phyloP scores from a whole-genome alignment of 2,329 filamentous ascomycete species.

The Gnomoniopsis smithogilvyi region DNA sequence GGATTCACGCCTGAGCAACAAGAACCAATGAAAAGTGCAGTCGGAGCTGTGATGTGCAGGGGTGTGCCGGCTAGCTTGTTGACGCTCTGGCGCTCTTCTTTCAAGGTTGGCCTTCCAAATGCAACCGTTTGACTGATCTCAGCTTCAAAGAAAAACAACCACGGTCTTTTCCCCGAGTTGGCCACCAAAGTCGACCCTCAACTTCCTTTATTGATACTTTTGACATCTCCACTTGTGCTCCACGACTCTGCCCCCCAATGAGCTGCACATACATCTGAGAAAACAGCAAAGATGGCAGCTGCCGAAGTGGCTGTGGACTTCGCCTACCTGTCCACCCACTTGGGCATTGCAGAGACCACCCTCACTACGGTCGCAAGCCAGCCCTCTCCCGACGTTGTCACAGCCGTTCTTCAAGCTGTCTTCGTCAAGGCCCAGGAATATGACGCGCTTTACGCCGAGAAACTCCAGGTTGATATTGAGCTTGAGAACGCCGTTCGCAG shows the following conservation, averaged over 20 bases:
- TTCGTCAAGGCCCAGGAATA: constrained; percentile 76
- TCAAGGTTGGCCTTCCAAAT: constrained; percentile 1
- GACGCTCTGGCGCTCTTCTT: neutral
- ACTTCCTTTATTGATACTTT: neutral
- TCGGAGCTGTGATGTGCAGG: neutral
- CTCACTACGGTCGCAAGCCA: constrained; percentile 59
- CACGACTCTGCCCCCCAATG: constrained; percentile 4
- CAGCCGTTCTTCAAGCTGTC: constrained; percentile 70
- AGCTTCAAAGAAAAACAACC: constrained; percentile 7
- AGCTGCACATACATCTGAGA: constrained; percentile 10
- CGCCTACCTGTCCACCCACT: constrained; percentile 69
- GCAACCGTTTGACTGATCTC: neutral
- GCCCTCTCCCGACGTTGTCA: constrained; percentile 76
- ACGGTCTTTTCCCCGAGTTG: neutral
- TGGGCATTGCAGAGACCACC: constrained; percentile 63
- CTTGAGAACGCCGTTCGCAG: constrained; percentile 85
- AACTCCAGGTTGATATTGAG: constrained; percentile 86
- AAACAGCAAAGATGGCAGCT: constrained; percentile 50
- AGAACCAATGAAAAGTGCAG: neutral
- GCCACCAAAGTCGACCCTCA: neutral
- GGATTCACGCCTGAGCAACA: no score
- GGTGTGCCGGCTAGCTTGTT: neutral
- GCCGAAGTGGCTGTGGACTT: constrained; percentile 57
- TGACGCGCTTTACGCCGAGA: constrained; percentile 80
- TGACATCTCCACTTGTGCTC: neutral